Evolutionary conservation across 768 basidiomycete species (phyloP).

Genomic region (Hygrophorus pudorinus): DNA sequence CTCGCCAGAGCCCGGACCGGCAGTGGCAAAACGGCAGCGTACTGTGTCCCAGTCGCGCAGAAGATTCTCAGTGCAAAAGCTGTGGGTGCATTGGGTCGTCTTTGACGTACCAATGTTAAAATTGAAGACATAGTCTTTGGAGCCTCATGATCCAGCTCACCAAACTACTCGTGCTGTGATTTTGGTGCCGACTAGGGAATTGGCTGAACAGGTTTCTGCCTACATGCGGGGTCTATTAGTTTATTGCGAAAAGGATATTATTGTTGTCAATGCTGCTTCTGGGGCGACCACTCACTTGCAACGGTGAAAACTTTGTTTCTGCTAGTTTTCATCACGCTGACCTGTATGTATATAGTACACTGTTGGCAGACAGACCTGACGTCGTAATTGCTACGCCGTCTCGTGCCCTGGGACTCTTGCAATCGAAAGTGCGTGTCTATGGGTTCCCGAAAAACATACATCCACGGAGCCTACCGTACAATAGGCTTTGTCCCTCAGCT

Average conservation of each 20-base stretch:
- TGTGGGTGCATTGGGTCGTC: slow-evolving; percentile 37
- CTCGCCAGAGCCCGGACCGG: slow-evolving; percentile 92
- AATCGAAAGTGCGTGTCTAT: slow-evolving; percentile 46
- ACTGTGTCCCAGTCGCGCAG: slow-evolving; percentile 85
- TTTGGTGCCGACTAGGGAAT: slow-evolving; percentile 84
- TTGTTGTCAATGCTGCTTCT: slow-evolving; percentile 65
- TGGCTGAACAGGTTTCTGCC: slow-evolving; percentile 80
- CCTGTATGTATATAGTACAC: slow-evolving; percentile 8
- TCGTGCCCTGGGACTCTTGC: slow-evolving; percentile 54
- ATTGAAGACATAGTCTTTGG: slow-evolving; percentile 24
- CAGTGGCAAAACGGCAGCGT: slow-evolving; percentile 95
- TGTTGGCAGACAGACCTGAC: slow-evolving; percentile 59
- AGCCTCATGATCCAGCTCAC: slow-evolving; percentile 27
- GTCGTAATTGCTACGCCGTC: slow-evolving; percentile 76
- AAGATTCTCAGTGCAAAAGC: slow-evolving; percentile 75
- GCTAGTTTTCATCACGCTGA: background rate
- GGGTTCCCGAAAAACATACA: background rate
- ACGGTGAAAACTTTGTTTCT: slow-evolving; percentile 33
- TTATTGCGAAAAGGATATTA: slow-evolving; percentile 74
- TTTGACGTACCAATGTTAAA: background rate
- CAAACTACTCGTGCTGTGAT: slow-evolving; percentile 67
- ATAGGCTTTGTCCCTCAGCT: slow-evolving; percentile 53
- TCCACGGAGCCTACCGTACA: background rate
- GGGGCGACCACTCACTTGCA: slow-evolving; percentile 65
- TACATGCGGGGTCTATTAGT: slow-evolving; percentile 54